Conservation (phyloP, 2,329 filamentous ascomycete species). For the Fusarium poae region DNA sequence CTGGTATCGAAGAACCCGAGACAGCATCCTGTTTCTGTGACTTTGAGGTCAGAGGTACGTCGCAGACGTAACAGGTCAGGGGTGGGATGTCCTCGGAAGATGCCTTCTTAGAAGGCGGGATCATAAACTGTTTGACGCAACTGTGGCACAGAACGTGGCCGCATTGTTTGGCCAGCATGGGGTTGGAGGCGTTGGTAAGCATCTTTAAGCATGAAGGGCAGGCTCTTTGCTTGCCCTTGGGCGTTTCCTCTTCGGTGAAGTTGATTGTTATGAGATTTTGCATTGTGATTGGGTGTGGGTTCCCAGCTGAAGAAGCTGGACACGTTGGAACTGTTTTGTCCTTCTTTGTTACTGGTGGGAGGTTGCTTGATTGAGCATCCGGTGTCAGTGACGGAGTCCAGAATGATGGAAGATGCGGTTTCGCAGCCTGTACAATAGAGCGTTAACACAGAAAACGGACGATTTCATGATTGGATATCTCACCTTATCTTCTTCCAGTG, state of each 20-base stretch:
- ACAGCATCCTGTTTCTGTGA: constrained; percentile 56
- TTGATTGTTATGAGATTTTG: constrained; percentile 81
- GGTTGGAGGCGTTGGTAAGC: constrained; percentile 84
- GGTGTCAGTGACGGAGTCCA: constrained; percentile 92
- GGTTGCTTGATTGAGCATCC: constrained; percentile 58
- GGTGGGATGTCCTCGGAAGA: constrained; percentile 62
- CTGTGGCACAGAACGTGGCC: constrained; percentile 91
- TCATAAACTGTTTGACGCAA: constrained; percentile 88
- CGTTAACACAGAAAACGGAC: constrained; percentile 23
- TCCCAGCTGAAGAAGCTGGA: constrained; percentile 76
- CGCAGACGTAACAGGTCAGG: constrained; percentile 83
- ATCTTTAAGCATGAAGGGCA: constrained; percentile 90
- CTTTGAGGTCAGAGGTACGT: constrained; percentile 75
- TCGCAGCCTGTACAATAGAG: constrained; percentile 63
- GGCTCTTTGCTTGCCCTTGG: constrained; percentile 60
- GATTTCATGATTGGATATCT: neutral
- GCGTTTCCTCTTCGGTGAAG: constrained; percentile 78
- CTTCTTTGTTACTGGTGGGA: constrained; percentile 70
- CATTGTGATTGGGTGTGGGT: constrained; percentile 80
- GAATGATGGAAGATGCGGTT: constrained; percentile 83
- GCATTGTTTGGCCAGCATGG: constrained; percentile 86
- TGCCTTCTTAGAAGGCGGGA: constrained; percentile 61
- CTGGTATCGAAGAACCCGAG: constrained; percentile 73
- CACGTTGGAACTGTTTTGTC: constrained; percentile 79
- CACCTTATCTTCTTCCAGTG: constrained; percentile 80